These are phyloP conservation scores for Flaveria linearis DNA, from an alignment of 129 eudicot genomes.

Conservation along the genomic window DNA sequence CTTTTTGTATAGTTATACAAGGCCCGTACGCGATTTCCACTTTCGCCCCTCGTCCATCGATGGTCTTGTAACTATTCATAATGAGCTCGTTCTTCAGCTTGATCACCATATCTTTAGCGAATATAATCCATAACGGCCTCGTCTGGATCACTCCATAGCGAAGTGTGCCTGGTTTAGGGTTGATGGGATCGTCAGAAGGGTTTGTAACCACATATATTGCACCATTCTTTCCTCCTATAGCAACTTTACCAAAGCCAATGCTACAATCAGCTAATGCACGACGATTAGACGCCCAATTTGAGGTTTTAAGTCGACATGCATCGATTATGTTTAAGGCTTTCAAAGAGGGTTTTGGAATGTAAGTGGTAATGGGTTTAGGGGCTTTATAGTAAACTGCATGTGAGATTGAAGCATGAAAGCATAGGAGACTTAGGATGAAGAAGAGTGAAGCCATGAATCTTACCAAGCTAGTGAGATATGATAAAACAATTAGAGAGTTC, in stretches of 20 bases:
- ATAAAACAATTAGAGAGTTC: conserved; percentile 6
- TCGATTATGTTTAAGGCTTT: conserved; percentile 47
- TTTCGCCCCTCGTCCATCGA: conserved; percentile 71
- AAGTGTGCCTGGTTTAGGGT: conserved; percentile 71
- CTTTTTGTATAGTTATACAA: conserved; percentile 60
- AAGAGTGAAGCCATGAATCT: conserved; percentile 38
- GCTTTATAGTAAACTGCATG: conserved; percentile 32
- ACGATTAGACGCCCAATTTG: conserved; percentile 57
- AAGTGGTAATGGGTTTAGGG: conserved; percentile 17
- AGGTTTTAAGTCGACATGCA: conserved; percentile 54
- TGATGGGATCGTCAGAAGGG: conserved; percentile 62
- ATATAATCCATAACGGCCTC: conserved; percentile 68
- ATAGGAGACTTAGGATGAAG: conserved; percentile 32
- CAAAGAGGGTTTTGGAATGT: conserved; percentile 7
- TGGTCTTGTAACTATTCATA: conserved; percentile 67
- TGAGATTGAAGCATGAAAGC: conserved; percentile 31
- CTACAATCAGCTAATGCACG: conserved; percentile 58
- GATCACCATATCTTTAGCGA: conserved; percentile 65
- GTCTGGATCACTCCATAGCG: conserved; percentile 65
- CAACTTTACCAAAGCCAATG: conserved; percentile 53
- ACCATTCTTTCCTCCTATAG: conserved; percentile 59
- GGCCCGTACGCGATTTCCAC: conserved; percentile 72
- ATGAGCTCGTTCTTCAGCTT: conserved; percentile 64
- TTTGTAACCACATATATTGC: conserved; percentile 53
- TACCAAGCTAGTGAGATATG: background rate